Base-by-base conservation (phyloP, 495 filamentous ascomycete genomes). In the Pyronema omphalodes region DNA sequence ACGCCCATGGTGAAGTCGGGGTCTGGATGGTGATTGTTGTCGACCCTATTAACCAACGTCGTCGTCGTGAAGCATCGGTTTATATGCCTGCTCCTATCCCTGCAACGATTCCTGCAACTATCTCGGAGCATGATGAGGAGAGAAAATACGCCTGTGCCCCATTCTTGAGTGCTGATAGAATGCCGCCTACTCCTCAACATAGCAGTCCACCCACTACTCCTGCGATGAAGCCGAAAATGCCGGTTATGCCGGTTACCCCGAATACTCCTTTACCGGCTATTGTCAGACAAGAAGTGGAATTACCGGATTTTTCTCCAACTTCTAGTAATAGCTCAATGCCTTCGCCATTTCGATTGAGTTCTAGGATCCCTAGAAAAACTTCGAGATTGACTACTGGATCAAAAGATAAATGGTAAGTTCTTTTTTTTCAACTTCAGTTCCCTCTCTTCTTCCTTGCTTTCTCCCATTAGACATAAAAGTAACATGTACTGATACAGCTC, bases 1-100 rank as follows among this genome's bases (percentile, higher is more conserved):
- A 78, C 0, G 69, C 64, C 34, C 73, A 81, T 55, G 73, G 75
- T 12, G 67, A 71, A 8, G 70, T 80, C 7, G 79, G 79, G 48
- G 77, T 80, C 0, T 81, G 76, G 77, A 78, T 83, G 75, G 69
- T 82, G 14, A 72, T 81, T 0, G 70, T 82, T 59, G 73, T 81
- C 0, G 77, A 80, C 44, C 50, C 50, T 3, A 19, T 47, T 29
- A 29, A 29, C 11, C 44, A 47, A 3, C 44, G 44, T 3, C 9
- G 44, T 3, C 44, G 44, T 9, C 15, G 44, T 14, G 44, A 47
- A 17, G 17, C 44, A 19, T 47, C 44, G 1, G 44, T 47, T 14
- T 47, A 47, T 9, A 14, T 17, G 12, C 39, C 12, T 17, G 39
- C 11, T 12, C 39, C 11, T 12, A 17, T 43, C 39, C 39, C 12